Percentiles rank a stretch among this genome's conserved stretches.
These are phyloP conservation scores for Saccharomyces hybrid DNA, from an alignment of 1,139 yeast genomes.

Conservation along the genomic window DNA sequence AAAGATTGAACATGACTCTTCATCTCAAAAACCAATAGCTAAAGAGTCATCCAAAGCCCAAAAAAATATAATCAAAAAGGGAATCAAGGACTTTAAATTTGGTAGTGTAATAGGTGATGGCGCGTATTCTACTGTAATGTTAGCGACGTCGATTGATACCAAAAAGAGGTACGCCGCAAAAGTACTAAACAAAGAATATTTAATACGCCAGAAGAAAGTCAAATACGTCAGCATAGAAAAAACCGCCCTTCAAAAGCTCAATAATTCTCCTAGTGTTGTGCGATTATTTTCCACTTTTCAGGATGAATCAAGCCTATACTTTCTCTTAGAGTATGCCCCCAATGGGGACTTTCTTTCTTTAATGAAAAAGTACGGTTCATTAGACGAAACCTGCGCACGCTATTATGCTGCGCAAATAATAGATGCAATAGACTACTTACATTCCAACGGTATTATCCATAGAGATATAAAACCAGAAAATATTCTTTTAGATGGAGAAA, in stretches of 20 bases:
- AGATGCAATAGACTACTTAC: slow-evolving; percentile 84
- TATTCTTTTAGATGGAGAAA: slow-evolving; percentile 67
- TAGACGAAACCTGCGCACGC: slow-evolving; percentile 47
- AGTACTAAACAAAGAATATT: slow-evolving; percentile 63
- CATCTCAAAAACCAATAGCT: neutral
- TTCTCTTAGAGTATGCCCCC: slow-evolving; percentile 72
- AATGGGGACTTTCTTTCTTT: slow-evolving; percentile 68
- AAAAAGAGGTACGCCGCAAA: slow-evolving; percentile 63
- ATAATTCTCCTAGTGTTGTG: slow-evolving; percentile 60
- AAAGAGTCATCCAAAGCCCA: neutral
- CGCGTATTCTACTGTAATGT: slow-evolving; percentile 67
- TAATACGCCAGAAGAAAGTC: slow-evolving; percentile 71
- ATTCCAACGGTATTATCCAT: slow-evolving; percentile 76
- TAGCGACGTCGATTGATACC: slow-evolving; percentile 56
- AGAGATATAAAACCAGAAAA: slow-evolving; percentile 96
- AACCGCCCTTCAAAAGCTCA: slow-evolving; percentile 63
- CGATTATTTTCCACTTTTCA: slow-evolving; percentile 73
- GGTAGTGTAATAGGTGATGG: slow-evolving; percentile 76
- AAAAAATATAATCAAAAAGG: slow-evolving; percentile 37
- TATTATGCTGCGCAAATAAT: slow-evolving; percentile 68
- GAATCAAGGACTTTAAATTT: slow-evolving; percentile 63
- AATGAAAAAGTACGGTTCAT: slow-evolving; percentile 49
- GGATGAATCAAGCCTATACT: slow-evolving; percentile 63
- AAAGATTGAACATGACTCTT: slow-evolving; percentile 33
- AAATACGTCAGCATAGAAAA: slow-evolving; percentile 76